These are phyloP conservation scores for Artemisia tridentata DNA, from an alignment of 129 eudicot genomes.

Conservation along the genomic window DNA sequence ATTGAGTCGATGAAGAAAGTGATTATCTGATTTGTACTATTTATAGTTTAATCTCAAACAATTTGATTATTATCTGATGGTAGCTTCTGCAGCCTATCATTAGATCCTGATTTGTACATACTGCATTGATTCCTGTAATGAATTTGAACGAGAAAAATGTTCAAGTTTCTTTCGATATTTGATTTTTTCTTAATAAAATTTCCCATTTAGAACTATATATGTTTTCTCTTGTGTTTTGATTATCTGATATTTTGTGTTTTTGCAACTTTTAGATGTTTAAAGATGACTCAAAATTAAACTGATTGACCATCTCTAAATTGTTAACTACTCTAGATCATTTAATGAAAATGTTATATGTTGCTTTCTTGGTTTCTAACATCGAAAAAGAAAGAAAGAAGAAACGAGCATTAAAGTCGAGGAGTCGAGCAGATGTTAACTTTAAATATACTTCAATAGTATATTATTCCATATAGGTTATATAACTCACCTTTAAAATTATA, in stretches of 20 bases:
- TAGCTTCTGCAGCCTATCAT: conserved; percentile 2
- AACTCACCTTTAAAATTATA: no score
- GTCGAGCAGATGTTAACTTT: no score
- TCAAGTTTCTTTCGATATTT: conserved; percentile 1
- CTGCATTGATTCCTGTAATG: conserved; percentile 21
- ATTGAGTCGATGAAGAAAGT: no score
- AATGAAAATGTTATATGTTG: no score
- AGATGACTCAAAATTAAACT: neutral
- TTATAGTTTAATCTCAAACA: neutral
- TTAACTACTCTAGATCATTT: no score
- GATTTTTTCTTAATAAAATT: neutral
- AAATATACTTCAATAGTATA: no score
- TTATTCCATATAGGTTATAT: no score
- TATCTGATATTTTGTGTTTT: neutral
- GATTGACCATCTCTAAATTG: no score
- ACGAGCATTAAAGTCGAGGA: no score
- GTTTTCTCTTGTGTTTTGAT: neutral
- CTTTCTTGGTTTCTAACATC: no score
- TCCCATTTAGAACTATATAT: neutral
- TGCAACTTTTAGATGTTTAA: neutral
- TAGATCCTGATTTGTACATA: conserved; percentile 39
- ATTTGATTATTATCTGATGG: conserved; percentile 21
- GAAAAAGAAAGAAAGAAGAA: no score
- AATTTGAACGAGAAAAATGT: conserved; percentile 22
- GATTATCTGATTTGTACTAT: conserved; percentile 8